phyloP scores from a whole-genome alignment of 2,329 filamentous ascomycete species.

The Colletotrichum horii region DNA sequence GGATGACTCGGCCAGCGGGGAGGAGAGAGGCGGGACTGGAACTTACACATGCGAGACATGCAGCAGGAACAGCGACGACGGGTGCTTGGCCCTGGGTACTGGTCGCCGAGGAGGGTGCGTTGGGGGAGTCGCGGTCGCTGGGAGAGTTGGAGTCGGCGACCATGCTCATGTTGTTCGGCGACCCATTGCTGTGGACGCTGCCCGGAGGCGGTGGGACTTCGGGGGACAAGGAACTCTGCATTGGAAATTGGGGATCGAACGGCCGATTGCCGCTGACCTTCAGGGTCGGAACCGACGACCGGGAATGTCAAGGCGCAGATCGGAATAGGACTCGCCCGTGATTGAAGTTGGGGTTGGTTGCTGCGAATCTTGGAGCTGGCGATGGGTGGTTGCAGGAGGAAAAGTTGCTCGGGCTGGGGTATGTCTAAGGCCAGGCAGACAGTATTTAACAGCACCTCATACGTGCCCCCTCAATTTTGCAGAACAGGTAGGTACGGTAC shows the following conservation, averaged over 20 bases:
- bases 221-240: slow-evolving; percentile 12
- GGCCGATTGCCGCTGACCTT: neutral
- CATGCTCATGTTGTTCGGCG: slow-evolving; percentile 1
- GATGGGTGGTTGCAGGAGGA: neutral
- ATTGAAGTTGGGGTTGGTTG: neutral
- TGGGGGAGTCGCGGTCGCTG: slow-evolving; percentile 7
- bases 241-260: neutral
- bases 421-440: neutral
- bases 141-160: slow-evolving; percentile 24
- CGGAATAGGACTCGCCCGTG: neutral
- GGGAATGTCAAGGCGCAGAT: neutral
- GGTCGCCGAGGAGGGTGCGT: slow-evolving; percentile 24
- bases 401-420: neutral
- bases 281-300: neutral
- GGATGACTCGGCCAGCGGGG: neutral
- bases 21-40: neutral
- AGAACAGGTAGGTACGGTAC: neutral
- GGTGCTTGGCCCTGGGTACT: slow-evolving; percentile 29
- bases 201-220: slow-evolving; percentile 8
- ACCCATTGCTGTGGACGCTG: slow-evolving; percentile 16
- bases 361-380: neutral
- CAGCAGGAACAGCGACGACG: slow-evolving; percentile 51
- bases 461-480: neutral
- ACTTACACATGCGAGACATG: slow-evolving; percentile 62
- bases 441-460: neutral